phyloP scores from a whole-genome alignment of 2,329 filamentous ascomycete genomes.

The Aspergillus hiratsukae region DNA sequence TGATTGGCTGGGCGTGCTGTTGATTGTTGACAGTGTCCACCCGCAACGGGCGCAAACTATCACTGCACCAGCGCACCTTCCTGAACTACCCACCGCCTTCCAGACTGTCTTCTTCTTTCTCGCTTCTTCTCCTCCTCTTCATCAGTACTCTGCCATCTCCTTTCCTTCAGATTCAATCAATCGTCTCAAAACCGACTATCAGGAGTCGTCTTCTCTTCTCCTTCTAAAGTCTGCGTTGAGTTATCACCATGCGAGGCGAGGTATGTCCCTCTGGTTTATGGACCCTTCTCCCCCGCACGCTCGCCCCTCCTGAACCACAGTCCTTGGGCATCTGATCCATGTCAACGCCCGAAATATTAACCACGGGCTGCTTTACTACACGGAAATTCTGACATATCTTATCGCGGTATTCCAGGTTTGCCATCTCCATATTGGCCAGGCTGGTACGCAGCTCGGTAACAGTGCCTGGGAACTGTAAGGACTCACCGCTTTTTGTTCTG shows the following conservation, averaged over 20 bases:
- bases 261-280: slow-evolving; percentile 18
- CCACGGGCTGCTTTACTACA: background rate
- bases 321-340: background rate
- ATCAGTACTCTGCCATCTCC: slow-evolving; percentile 1
- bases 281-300: slow-evolving; percentile 16
- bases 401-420: slow-evolving; percentile 48
- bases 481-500: slow-evolving; percentile 25
- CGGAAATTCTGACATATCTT: slow-evolving; percentile 8
- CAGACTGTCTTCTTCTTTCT: background rate
- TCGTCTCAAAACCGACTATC: background rate
- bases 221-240: background rate
- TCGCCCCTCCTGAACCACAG: background rate
- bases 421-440: slow-evolving; percentile 65
- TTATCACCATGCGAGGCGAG: slow-evolving; percentile 34
- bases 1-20: slow-evolving; percentile 8
- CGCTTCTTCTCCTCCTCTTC: background rate
- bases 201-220: background rate
- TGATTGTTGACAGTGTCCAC: slow-evolving; percentile 4
- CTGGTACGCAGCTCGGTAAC: slow-evolving; percentile 64
- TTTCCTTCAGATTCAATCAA: background rate
- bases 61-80: background rate
- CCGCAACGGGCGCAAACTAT: slow-evolving; percentile 6
- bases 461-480: slow-evolving; percentile 65
- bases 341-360: background rate
- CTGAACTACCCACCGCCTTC: slow-evolving; percentile 1